Percentiles rank a stretch among this genome's conserved stretches.
phyloP scores from a whole-genome alignment of 2,329 filamentous ascomycete species.

The Cytospora mali region DNA sequence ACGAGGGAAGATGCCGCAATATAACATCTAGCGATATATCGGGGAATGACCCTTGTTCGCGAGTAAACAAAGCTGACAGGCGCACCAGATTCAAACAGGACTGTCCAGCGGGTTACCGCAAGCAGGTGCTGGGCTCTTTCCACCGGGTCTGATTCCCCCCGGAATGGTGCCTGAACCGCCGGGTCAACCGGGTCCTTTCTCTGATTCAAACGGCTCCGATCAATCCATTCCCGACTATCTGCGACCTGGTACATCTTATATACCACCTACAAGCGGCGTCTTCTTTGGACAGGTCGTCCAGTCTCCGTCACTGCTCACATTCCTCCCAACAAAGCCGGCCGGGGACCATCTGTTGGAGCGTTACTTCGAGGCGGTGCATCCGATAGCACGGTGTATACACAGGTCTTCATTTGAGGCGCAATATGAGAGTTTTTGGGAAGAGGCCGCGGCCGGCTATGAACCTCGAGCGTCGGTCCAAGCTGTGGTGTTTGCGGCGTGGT shows the following conservation, averaged over 20 bases:
- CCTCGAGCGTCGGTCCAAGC: slow-evolving; percentile 67
- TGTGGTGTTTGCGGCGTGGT: slow-evolving; percentile 68
- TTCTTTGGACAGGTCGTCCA: slow-evolving; percentile 60
- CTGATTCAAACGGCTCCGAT: slow-evolving; percentile 34
- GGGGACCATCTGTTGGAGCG: slow-evolving; percentile 66
- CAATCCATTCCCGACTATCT: slow-evolving; percentile 55
- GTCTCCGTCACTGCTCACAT: slow-evolving; percentile 56
- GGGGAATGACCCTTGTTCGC: not conserved
- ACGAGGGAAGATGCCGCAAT: not conserved
- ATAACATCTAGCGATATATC: not conserved
- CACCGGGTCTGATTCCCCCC: slow-evolving; percentile 29
- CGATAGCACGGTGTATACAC: slow-evolving; percentile 69
- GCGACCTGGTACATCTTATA: slow-evolving; percentile 65
- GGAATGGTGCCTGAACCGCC: slow-evolving; percentile 24
- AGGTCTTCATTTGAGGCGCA: slow-evolving; percentile 66
- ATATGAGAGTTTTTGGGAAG: slow-evolving; percentile 68
- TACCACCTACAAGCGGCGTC: slow-evolving; percentile 68
- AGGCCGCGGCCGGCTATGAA: slow-evolving; percentile 60
- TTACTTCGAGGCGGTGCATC: slow-evolving; percentile 70
- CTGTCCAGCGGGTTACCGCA: slow-evolving; percentile 34
- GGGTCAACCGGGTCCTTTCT: slow-evolving; percentile 16
- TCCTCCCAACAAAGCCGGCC: slow-evolving; percentile 59
- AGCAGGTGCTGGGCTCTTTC: slow-evolving; percentile 5
- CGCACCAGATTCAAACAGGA: slow-evolving; percentile 40
- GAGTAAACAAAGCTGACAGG: not conserved